phyloP scores from a whole-genome alignment of 345 rosid genomes.

The Diplotaxis tenuifolia region DNA sequence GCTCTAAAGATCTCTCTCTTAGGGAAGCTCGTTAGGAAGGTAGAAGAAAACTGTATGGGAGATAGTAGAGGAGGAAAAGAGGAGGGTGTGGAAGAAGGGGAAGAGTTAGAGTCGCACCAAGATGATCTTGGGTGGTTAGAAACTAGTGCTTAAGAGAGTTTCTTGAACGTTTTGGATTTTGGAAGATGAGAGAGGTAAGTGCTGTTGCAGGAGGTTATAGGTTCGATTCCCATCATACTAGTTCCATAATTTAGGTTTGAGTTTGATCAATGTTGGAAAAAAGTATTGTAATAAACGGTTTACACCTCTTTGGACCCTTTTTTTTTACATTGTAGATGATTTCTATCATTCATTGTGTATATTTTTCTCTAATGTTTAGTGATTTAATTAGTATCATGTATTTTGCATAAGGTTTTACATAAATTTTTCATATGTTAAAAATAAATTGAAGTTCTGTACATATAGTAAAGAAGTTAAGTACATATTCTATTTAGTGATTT shows the following conservation, averaged over 20 bases:
- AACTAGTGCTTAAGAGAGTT: constrained; percentile 44
- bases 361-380: too few species aligned
- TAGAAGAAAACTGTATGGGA: constrained; percentile 54
- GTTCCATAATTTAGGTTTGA: constrained; percentile 14
- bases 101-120: constrained; percentile 27
- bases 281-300: constrained; percentile 30
- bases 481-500: neutral
- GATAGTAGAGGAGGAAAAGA: constrained; percentile 31
- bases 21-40: constrained; percentile 59
- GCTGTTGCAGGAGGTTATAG: constrained; percentile 15
- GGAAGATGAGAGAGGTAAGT: constrained; percentile 4
- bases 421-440: too few species aligned
- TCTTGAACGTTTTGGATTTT: constrained; percentile 7
- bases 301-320: neutral
- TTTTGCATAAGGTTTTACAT: neutral
- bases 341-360: too few species aligned
- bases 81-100: constrained; percentile 38
- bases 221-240: constrained; percentile 11
- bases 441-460: neutral
- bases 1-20: too few species aligned
- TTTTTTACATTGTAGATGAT: neutral
- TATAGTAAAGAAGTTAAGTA: neutral
- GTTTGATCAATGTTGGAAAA: constrained; percentile 14
- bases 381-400: neutral
- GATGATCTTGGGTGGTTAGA: constrained; percentile 42